Evolutionary conservation across 352 stramenopile species (phyloP), one percentile per base, ranked within the genome.

Genomic region (Phytophthora meadii): DNA sequence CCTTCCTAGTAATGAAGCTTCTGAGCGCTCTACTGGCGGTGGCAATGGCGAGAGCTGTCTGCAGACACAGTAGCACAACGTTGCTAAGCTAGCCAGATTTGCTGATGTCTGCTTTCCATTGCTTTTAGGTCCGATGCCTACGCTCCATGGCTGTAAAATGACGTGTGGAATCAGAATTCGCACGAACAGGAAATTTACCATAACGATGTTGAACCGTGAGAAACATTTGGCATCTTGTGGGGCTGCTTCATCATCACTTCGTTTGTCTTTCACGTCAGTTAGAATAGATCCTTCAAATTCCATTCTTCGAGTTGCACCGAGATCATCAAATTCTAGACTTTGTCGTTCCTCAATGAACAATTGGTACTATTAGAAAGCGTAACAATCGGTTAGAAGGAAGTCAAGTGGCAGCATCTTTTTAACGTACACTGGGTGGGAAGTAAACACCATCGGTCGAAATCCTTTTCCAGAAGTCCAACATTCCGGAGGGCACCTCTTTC

Each of bases 101-200:
- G 60, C 60, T 24, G 58, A 48, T 22, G 58, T 57, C 24, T 65
- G 52, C 22, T 71, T 78, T 19, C 50, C 67, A 47, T 77, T 47
- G 25, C 49, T 64, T 6, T 55, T 53, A 14, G 57, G 25, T 11
- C 78, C 67, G 34, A 91, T 76, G 6, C 75, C 81, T 0, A 74
- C 65, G 32, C 71, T 70, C 71, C 77, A 87, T 15, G 82, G 82
- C 34, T 76, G 64, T 36, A 90, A 53, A 5, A 93, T 54, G 11
- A 92, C 62, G 34, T 87, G 65, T 11, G 82, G 77, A 45, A 92
- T 83, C 53, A 92, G 40, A 14, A 92, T 74, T 2, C 81, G 79
- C 2, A 89, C 51, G 17, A 87, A 59, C 28, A 93, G 27, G 37
- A 93, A 90, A 55, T 89, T 90, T 50, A 88, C 50, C 19, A 88